phyloP scores from a whole-genome alignment of 768 basidiomycete genomes.

The Macrolepiota fuliginosa region DNA sequence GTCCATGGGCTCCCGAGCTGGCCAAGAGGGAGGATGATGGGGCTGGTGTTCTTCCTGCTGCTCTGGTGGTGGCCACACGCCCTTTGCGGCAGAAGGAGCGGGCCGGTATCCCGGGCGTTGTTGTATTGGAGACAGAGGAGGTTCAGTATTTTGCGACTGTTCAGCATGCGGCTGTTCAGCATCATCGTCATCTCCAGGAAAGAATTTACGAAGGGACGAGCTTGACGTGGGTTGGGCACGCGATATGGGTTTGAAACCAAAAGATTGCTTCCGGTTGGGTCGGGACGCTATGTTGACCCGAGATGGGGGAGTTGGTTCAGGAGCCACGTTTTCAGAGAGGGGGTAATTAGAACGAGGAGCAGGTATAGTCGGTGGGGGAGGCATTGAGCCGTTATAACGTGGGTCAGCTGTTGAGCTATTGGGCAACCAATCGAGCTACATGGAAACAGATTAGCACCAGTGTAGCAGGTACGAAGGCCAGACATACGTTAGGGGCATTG shows the following conservation, averaged over 20 bases:
- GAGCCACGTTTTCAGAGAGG: neutral
- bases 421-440: conserved; percentile 19
- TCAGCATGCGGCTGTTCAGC: conserved; percentile 32
- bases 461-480: neutral
- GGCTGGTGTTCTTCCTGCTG: neutral
- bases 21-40: neutral
- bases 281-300: conserved; percentile 11
- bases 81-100: neutral
- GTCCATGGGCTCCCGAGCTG: conserved; percentile 2
- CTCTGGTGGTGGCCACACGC: conserved; percentile 7
- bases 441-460: conserved; percentile 1
- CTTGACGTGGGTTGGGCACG: conserved; percentile 34
- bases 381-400: neutral
- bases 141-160: conserved; percentile 6
- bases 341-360: neutral
- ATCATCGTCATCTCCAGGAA: conserved; percentile 81
- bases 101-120: neutral
- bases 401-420: conserved; percentile 6
- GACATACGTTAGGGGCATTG: conserved; percentile 5
- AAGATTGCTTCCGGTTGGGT: conserved; percentile 17
- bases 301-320: neutral
- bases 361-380: conserved; percentile 13
- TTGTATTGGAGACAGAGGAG: neutral
- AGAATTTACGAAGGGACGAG: conserved; percentile 72
- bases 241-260: conserved; percentile 68